Evolutionary conservation across 257 asterid genomes (phyloP), one percentile per base, ranked within the genome.

Genomic region (Capsicum baccatum): DNA sequence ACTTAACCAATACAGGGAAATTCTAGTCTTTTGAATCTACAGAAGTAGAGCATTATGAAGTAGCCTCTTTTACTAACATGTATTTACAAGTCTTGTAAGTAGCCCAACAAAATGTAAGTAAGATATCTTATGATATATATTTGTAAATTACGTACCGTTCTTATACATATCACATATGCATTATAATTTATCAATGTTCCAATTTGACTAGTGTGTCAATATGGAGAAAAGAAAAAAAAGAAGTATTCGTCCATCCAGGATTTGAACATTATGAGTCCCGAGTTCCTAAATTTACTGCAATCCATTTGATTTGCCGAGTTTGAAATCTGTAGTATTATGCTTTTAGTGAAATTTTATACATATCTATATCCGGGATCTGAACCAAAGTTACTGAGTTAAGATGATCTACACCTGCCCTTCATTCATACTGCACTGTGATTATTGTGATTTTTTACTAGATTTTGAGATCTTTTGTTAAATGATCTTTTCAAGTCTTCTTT

Each of bases 11-110:
- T 33, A 74, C 3, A 50, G 21, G 8, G 44, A 50, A 50, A 19
- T 74, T 55, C 44, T 60, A 50, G 39, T 12, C 21, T 48, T 50
- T 21, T 21, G 3, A 1, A 60, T 74, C 62, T 50, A 26, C 50
- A 76, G 63, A 76, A 52, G 81, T 52, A 54, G 62, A 15, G 4
- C 64, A 78, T 26, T 78, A 78, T 78, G 64, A 78, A 8, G 50
- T 78, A 78, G 64, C 82, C 33, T 54, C 82, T 78, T 78, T 78
- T 26, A 26, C 82, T 26, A 54, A 78, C 50, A 26, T 54, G 64
- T 54, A 78, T 78, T 26, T 78, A 78, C 82, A 78, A 54, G 19
- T 78, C 82, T 9, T 78, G 33, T 54, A 78, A 14, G 64, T 78
- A 78, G 64, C 50, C 15, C 82, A 4, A 54, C 48, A 78, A 78